phyloP scores from a whole-genome alignment of 345 rosid species.

The Eucalyptus tenuipes region DNA sequence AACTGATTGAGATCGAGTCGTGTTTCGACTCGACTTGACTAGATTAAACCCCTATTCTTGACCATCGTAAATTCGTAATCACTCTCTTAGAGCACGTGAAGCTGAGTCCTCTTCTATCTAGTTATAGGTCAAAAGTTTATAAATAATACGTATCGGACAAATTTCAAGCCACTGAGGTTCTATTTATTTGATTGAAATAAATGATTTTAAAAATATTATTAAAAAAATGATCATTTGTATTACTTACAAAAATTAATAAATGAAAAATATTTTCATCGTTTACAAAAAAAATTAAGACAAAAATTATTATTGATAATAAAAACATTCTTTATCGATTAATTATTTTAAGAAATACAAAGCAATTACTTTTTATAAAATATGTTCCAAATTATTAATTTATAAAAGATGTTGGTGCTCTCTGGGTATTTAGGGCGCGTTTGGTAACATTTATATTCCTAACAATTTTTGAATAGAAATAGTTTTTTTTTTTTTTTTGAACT shows the following conservation, averaged over 20 bases:
- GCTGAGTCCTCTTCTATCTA: neutral
- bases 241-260: no score
- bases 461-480: no score
- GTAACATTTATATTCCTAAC: no score
- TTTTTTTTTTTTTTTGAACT: no score
- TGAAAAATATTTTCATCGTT: no score
- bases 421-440: neutral
- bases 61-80: neutral
- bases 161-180: neutral
- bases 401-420: neutral
- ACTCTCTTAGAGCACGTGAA: neutral
- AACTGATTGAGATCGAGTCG: neutral
- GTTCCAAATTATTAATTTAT: neutral
- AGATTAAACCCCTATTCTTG: neutral
- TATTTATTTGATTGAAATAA: no score
- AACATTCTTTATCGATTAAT: no score
- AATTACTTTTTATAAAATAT: no score
- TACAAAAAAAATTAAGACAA: rapidly evolving
- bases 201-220: no score
- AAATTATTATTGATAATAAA: no score
- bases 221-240: no score
- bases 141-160: rapidly evolving
- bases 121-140: neutral
- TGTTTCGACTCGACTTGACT: neutral
- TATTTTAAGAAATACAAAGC: no score